These are phyloP conservation scores for Suhomyces prunicola DNA, from an alignment of 805 yeast species.

Conservation along the genomic window DNA sequence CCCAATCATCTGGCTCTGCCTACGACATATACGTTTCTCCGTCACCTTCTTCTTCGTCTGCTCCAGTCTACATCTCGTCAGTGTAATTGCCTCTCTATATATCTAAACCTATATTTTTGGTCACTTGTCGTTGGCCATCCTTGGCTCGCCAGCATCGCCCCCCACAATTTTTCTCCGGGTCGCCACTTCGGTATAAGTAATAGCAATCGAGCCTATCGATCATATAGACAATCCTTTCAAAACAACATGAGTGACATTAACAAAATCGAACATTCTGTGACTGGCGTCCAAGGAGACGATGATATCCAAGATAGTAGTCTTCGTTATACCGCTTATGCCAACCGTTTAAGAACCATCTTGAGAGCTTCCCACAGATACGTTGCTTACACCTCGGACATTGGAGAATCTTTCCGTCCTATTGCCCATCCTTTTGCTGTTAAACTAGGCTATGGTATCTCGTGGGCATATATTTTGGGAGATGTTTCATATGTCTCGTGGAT, in stretches of 20 bases:
- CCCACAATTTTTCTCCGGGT: background rate
- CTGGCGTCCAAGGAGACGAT: constrained; percentile 16
- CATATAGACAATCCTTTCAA: background rate
- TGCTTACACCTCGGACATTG: constrained; percentile 84
- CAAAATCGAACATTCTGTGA: constrained; percentile 7
- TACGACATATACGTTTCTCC: background rate
- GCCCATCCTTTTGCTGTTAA: constrained; percentile 67
- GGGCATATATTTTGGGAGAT: constrained; percentile 75
- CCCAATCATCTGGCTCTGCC: background rate
- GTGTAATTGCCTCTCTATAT: background rate
- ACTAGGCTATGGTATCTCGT: constrained; percentile 67
- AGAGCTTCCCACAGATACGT: constrained; percentile 76
- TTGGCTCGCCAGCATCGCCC: background rate
- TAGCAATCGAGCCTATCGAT: background rate
- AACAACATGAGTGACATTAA: constrained; percentile 1
- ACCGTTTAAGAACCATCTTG: constrained; percentile 66
- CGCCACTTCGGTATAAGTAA: background rate
- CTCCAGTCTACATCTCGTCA: background rate
- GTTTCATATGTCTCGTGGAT: constrained; percentile 73
- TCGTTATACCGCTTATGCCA: constrained; percentile 83
- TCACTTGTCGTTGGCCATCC: background rate
- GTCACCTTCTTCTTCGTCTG: background rate
- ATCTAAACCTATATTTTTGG: background rate
- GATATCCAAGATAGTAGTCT: constrained; percentile 25
- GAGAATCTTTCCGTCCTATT: constrained; percentile 82